Evolutionary conservation across 2,329 filamentous ascomycete genomes (phyloP).

Genomic region (Pestalotiopsis sp.): DNA sequence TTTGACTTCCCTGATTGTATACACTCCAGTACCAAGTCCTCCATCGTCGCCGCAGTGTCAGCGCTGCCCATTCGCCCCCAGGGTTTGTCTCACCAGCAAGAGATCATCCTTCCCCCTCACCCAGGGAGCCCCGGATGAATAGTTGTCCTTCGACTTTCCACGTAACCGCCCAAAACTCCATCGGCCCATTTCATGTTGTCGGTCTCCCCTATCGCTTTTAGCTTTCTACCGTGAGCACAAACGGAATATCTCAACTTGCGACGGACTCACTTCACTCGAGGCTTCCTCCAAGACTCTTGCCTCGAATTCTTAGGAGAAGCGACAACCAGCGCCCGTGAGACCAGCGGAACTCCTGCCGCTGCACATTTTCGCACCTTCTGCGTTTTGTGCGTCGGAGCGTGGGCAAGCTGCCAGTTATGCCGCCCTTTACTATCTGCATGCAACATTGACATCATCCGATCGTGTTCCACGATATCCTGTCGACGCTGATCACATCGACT

Average conservation of each 20-base stretch:
- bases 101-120: conserved; percentile 5
- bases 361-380: conserved; percentile 7
- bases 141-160: not conserved
- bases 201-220: not conserved
- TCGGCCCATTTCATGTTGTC: not conserved
- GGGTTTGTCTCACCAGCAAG: conserved; percentile 12
- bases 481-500: not conserved
- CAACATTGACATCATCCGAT: conserved; percentile 1
- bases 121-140: not conserved
- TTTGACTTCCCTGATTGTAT: not conserved
- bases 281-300: not conserved
- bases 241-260: not conserved
- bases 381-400: conserved; percentile 2
- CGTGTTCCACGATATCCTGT: not conserved
- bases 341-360: not conserved
- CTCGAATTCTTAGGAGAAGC: not conserved
- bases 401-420: not conserved
- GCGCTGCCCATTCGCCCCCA: not conserved
- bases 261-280: not conserved
- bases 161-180: not conserved
- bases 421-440: not conserved
- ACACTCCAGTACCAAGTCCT: not conserved
- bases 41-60: not conserved
- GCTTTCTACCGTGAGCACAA: not conserved
- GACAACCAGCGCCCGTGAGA: not conserved